Percentiles rank a stretch among this genome's conserved stretches.
phyloP scores from a whole-genome alignment of 2,329 filamentous ascomycete genomes.

The Fusarium fujikuroi region DNA sequence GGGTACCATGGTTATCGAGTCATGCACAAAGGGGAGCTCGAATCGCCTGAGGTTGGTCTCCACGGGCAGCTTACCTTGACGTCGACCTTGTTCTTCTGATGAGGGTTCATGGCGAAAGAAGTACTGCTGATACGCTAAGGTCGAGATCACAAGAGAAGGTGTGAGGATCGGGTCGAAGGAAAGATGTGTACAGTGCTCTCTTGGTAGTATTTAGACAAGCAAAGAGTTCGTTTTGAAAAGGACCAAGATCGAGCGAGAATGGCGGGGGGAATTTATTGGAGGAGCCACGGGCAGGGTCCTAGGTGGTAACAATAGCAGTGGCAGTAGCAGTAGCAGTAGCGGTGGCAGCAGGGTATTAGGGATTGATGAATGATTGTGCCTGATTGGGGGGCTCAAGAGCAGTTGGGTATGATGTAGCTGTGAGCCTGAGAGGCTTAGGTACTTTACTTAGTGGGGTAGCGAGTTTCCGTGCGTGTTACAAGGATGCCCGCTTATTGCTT shows the following conservation, averaged over 20 bases:
- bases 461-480: conserved; percentile 9
- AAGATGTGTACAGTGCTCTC: conserved; percentile 8
- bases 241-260: conserved; percentile 36
- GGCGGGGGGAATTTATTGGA: conserved; percentile 38
- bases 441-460: conserved; percentile 5
- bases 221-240: conserved; percentile 31
- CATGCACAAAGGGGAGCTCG: conserved; percentile 23
- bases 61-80: conserved; percentile 76
- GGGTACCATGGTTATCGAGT: conserved; percentile 16
- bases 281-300: conserved; percentile 37
- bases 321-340: neutral
- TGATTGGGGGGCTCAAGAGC: conserved; percentile 42
- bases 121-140: conserved; percentile 3
- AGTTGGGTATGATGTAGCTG: conserved; percentile 42
- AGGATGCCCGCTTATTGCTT: conserved; percentile 9
- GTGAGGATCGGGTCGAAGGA: neutral
- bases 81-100: conserved; percentile 98
- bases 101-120: conserved; percentile 80
- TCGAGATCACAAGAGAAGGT: neutral
- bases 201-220: conserved; percentile 7
- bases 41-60: conserved; percentile 32
- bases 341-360: conserved; percentile 28
- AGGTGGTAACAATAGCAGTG: conserved; percentile 8
- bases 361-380: conserved; percentile 23
- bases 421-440: conserved; percentile 24